Evolutionary conservation across 176 grass and related monocot genomes (phyloP), one percentile per base, ranked within the genome.

Genomic region (Aegilops speltoides): DNA sequence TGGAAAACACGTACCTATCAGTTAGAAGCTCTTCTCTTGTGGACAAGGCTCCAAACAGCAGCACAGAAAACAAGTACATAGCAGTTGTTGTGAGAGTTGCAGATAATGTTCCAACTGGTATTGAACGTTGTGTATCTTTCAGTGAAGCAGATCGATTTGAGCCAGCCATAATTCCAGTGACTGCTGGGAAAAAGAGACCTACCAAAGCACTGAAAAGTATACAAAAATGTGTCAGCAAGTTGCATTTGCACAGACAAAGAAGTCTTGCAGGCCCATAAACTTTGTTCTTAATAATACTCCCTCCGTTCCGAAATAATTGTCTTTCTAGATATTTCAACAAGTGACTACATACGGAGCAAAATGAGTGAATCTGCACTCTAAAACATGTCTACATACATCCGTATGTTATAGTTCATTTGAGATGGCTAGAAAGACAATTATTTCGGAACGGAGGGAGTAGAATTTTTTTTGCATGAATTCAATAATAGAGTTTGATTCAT

Each of bases 131-230:
- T 85, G 97, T 99, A 80, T 99, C 97, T 87, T 96, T 99, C 67
- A 99, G 80, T 33, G 94, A 96, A 77, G 97, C 92, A 84, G 94
- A 99, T 23, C 97, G 92, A 67, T 99, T 99, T 83, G 97, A 99
- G 38, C 97, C 97, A 79, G 92, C 97, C 97, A 99, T 99, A 87
- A 99, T 99, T 85, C 97, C 97, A 61, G 97, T 99, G 57, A 99
- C 97, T 79, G 94, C 97, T 82, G 97, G 97, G 83, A 99, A 99
- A 81, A 94, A 99, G 61, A 99, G 90, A 75, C 97, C 97, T 31
- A 99, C 97, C 89, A 99, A 93, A 77, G 97, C 94, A 94, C 97
- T 99, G 87, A 46, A 87, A 88, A 85, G 23, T 83, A 19, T 37
- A 92, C 68, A 81, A 48, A 64, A 85, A 82, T 68, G 6, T 45